A percentile compares a stretch with the other conserved stretches of the same genome.
phyloP scores from a whole-genome alignment of 1,139 yeast species.

The Geotrichum cucujoidarum region DNA sequence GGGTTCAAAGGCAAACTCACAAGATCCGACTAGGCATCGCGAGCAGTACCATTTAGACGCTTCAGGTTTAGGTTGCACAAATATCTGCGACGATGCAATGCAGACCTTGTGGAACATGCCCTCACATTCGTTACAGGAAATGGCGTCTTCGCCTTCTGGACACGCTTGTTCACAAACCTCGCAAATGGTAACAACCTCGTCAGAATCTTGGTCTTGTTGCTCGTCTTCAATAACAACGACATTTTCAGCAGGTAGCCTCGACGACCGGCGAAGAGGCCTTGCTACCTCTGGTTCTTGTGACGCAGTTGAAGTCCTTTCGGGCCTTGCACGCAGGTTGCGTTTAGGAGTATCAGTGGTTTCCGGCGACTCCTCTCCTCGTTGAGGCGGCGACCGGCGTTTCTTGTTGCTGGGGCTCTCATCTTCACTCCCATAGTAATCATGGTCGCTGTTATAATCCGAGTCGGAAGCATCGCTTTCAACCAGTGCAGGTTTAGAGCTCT shows the following conservation, averaged over 20 bases:
- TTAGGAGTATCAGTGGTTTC: conserved; percentile 1
- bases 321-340: background rate
- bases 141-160: background rate
- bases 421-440: conserved; percentile 2
- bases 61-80: conserved; percentile 2
- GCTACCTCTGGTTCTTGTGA: conserved; percentile 2
- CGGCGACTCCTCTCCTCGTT: background rate
- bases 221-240: background rate
- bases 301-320: background rate
- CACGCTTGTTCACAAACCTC: conserved; percentile 18
- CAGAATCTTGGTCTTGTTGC: conserved; percentile 11
- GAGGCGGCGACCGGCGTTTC: background rate
- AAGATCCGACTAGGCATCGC: conserved; percentile 76
- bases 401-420: conserved; percentile 4
- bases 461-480: conserved; percentile 8
- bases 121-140: conserved; percentile 15
- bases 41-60: conserved; percentile 66
- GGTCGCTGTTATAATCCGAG: conserved; percentile 2
- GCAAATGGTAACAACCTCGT: conserved; percentile 17
- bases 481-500: conserved; percentile 8
- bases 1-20: conserved; percentile 86
- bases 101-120: conserved; percentile 16
- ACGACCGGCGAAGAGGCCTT: background rate
- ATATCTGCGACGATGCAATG: conserved; percentile 13
- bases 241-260: no score